phyloP scores from a whole-genome alignment of 2,329 filamentous ascomycete species.

The Clathrospora elynae region DNA sequence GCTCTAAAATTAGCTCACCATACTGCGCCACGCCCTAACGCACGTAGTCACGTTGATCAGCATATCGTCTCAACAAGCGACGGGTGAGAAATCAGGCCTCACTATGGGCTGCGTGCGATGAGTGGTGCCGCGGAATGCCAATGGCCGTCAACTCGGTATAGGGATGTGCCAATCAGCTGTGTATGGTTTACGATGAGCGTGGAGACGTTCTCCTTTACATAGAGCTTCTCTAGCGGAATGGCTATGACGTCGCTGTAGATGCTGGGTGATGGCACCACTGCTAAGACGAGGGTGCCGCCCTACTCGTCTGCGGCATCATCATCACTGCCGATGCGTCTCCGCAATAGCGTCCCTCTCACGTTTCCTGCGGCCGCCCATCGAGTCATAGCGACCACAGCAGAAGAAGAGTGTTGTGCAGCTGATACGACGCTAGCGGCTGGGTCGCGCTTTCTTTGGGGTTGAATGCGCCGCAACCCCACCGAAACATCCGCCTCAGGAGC shows the following conservation, averaged over 20 bases:
- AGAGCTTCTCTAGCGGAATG: constrained; percentile 4
- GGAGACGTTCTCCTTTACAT: constrained; percentile 7
- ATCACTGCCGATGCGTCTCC: constrained; percentile 6
- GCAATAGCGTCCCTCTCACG: constrained; percentile 1
- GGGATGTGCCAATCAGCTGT: too few species aligned
- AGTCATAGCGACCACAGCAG: constrained; percentile 6
- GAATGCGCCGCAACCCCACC: constrained; percentile 16
- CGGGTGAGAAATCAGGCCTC: too few species aligned
- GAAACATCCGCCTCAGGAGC: constrained; percentile 23
- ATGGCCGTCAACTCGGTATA: too few species aligned
- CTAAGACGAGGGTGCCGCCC: constrained; percentile 16
- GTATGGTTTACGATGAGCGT: too few species aligned
- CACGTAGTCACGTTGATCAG: constrained; percentile 5
- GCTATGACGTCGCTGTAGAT: constrained; percentile 13
- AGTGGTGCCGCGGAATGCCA: too few species aligned
- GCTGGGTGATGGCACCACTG: constrained; percentile 5
- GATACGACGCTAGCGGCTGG: constrained; percentile 23
- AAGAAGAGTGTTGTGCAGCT: constrained; percentile 15
- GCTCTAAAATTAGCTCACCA: constrained; percentile 15
- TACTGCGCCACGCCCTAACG: constrained; percentile 18
- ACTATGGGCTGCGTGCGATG: too few species aligned
- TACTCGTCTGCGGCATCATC: constrained; percentile 5
- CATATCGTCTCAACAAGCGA: constrained; percentile 7
- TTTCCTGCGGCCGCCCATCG: constrained; percentile 8
- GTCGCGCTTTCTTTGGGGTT: constrained; percentile 10